Evolutionary conservation across 2,329 filamentous ascomycete species (phyloP).

Genomic region (Monosporascus sp.): DNA sequence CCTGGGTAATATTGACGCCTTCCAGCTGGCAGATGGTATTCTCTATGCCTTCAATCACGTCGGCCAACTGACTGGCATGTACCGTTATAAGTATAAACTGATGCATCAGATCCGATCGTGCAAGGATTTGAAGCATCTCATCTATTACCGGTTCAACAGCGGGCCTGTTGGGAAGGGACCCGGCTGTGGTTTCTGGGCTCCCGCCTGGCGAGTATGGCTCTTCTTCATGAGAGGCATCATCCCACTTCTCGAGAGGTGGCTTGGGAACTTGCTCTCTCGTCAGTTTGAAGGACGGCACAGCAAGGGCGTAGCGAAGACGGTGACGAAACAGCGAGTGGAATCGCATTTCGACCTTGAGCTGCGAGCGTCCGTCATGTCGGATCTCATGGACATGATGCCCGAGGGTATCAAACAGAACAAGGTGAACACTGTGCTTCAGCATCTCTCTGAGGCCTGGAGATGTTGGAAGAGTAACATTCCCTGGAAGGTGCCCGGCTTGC

Average conservation of each 20-base stretch:
- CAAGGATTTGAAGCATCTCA: conserved; percentile 98
- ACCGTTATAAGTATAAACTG: conserved; percentile 99
- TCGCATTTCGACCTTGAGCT: conserved; percentile 98
- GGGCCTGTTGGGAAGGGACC: conserved; percentile 95
- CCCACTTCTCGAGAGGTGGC: conserved; percentile 91
- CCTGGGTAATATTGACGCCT: conserved; percentile 95
- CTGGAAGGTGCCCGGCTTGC: conserved; percentile 96
- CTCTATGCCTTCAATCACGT: conserved; percentile 99
- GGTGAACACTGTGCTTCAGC: conserved; percentile 94
- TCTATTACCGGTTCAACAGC: conserved; percentile 98
- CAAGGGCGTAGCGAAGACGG: conserved; percentile 97
- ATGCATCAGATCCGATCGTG: conserved; percentile 99
- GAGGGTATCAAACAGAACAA: conserved; percentile 99
- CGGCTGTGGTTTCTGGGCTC: conserved; percentile 98
- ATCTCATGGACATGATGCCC: conserved; percentile 99
- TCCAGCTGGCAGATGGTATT: conserved; percentile 96
- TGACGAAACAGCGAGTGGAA: conserved; percentile 97
- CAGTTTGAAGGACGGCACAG: conserved; percentile 98
- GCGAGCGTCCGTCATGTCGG: conserved; percentile 96
- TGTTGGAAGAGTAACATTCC: conserved; percentile 99
- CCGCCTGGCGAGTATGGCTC: conserved; percentile 96
- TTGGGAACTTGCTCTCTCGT: conserved; percentile 91
- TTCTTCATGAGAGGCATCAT: conserved; percentile 99
- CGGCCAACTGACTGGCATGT: conserved; percentile 97
- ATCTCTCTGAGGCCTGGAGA: conserved; percentile 96